Evolutionary conservation across 2,329 filamentous ascomycete species (phyloP), one percentile per base, ranked within the genome.

Genomic region (Camillea tinctor): DNA sequence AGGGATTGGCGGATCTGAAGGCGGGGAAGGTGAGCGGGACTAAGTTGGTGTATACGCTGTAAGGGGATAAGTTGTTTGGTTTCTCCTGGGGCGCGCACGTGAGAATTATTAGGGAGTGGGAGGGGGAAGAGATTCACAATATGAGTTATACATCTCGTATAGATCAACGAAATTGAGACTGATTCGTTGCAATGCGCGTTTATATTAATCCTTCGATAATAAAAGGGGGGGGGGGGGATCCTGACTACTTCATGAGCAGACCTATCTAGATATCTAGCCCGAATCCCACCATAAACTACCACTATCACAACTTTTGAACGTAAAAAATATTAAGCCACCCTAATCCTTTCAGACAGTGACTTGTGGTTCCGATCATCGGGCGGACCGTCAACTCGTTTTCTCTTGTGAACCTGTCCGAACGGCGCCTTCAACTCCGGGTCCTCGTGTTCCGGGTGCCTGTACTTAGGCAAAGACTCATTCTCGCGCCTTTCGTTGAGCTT

Each of bases 21-120:
- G 64, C 71, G 4, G 71, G 69, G 0, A 69, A 72, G 65, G 71
- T 80, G 23, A 79, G 76, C 56, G 79, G 74, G 7, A 72, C 73
- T 20, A 81, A 81, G 72, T 67, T 81, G 54, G 79, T 81, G 1
- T 80, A 79, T 63, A 77, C 75, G 8, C 57, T 78, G 61, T 78
- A 56, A 30, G 26, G 26, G 26, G 6, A 9, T 7, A 30, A 30
- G 26, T n/a, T n/a, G n/a, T n/a, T n/a, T n/a, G n/a, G n/a, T n/a
- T n/a, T n/a, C n/a, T n/a, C n/a, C n/a, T n/a, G n/a, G n/a, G n/a
- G n/a, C n/a, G n/a, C n/a, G n/a, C n/a, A n/a, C n/a, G n/a, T n/a
- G n/a, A n/a, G n/a, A n/a, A n/a, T n/a, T n/a, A n/a, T n/a, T n/a
- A n/a, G n/a, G n/a, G n/a, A n/a, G n/a, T n/a, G n/a, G n/a, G n/a